These are phyloP conservation scores for Phytophthora foliorum DNA, from an alignment of 352 stramenopile genomes.

Conservation along the genomic window DNA sequence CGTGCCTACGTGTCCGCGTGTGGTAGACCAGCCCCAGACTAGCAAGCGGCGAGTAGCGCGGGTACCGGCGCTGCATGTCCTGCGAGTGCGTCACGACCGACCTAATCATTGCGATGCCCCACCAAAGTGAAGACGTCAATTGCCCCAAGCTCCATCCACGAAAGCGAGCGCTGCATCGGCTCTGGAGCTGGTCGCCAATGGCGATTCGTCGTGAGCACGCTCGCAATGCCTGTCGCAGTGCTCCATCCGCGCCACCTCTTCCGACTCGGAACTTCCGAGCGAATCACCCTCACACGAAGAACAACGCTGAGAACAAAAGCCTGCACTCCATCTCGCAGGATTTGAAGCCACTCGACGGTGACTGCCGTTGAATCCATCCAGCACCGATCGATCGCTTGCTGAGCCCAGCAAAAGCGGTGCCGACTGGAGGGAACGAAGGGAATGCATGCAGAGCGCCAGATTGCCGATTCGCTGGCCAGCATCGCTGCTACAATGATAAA, in stretches of 20 bases:
- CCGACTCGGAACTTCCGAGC: too few relatives aligned
- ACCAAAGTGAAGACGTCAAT: neutral
- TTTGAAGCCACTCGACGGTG: slow-evolving; percentile 13
- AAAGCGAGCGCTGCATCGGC: neutral
- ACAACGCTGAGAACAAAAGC: slow-evolving; percentile 16
- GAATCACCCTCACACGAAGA: slow-evolving; percentile 13
- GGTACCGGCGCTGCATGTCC: slow-evolving; percentile 9
- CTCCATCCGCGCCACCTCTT: too few relatives aligned
- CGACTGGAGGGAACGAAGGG: too few relatives aligned
- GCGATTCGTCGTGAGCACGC: too few relatives aligned
- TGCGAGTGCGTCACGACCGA: neutral
- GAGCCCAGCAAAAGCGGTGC: neutral
- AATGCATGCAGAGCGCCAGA: too few relatives aligned
- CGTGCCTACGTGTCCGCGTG: slow-evolving; percentile 14
- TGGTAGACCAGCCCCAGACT: slow-evolving; percentile 13
- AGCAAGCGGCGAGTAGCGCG: slow-evolving; percentile 11
- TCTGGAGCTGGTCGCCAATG: too few relatives aligned
- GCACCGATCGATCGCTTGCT: too few relatives aligned
- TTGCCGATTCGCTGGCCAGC: too few relatives aligned
- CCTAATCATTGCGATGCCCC: neutral
- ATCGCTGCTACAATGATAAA: neutral
- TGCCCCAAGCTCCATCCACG: neutral
- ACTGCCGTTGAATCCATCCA: slow-evolving; percentile 7
- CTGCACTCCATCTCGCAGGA: slow-evolving; percentile 24
- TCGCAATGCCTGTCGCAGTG: too few relatives aligned